phyloP scores from a whole-genome alignment of 1,139 yeast genomes.

The Pichia sp. region DNA sequence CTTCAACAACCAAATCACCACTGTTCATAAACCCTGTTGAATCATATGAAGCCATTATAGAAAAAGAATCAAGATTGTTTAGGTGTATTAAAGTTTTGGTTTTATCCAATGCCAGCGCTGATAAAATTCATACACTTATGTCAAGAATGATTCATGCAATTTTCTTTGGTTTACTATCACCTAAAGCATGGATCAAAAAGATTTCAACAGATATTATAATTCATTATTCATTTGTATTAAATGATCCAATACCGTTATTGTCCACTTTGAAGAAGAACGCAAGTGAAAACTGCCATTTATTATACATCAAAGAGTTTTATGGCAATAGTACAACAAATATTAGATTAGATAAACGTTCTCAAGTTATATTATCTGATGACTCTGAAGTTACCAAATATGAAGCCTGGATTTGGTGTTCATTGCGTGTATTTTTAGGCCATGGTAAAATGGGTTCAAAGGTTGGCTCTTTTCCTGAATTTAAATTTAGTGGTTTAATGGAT shows the following conservation, averaged over 20 bases:
- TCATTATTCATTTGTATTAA: conserved; percentile 38
- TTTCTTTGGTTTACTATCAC: conserved; percentile 53
- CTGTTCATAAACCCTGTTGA: conserved; percentile 31
- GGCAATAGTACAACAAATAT: conserved; percentile 11
- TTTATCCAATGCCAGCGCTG: conserved; percentile 50
- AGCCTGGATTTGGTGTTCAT: conserved; percentile 76
- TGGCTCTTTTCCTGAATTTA: conserved; percentile 87
- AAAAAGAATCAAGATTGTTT: conserved; percentile 53
- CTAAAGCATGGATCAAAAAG: conserved; percentile 68
- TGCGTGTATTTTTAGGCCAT: conserved; percentile 72
- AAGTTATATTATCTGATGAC: conserved; percentile 19
- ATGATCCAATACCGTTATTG: conserved; percentile 49
- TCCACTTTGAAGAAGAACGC: conserved; percentile 55
- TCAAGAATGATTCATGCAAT: conserved; percentile 52
- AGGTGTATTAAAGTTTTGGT: conserved; percentile 59
- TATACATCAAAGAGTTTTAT: conserved; percentile 26
- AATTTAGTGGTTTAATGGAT: conserved; percentile 50
- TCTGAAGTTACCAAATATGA: conserved; percentile 55
- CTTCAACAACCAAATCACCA: not conserved
- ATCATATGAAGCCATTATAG: conserved; percentile 34
- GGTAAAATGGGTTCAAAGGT: conserved; percentile 88
- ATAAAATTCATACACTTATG: conserved; percentile 33
- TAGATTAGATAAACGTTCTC: conserved; percentile 24
- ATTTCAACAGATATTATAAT: conserved; percentile 75
- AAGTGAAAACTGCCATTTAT: conserved; percentile 53